Conservation (phyloP, 2,329 filamentous ascomycete genomes). For the Blumeriella jaapii region DNA sequence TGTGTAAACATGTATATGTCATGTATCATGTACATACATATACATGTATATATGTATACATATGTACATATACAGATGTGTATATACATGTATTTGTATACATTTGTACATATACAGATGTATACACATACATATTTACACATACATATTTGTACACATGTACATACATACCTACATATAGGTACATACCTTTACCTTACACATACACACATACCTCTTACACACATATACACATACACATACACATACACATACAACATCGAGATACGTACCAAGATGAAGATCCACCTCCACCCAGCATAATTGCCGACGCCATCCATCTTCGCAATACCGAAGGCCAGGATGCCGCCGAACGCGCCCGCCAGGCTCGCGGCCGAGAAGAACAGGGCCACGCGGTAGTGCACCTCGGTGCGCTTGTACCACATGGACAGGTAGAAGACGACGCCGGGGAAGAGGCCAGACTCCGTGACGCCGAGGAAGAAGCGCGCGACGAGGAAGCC, state of each 20-base stretch:
- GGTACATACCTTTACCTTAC: too few relatives aligned
- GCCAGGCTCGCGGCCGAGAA: slow-evolving; percentile 29
- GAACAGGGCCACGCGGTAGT: slow-evolving; percentile 16
- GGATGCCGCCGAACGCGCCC: slow-evolving; percentile 36
- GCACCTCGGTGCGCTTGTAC: slow-evolving; percentile 2
- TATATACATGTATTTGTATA: too few relatives aligned
- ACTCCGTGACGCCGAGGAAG: slow-evolving; percentile 44
- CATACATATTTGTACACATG: too few relatives aligned
- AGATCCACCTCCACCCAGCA: slow-evolving; percentile 35
- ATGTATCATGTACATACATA: too few relatives aligned
- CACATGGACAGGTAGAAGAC: slow-evolving; percentile 42
- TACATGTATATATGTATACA: too few relatives aligned
- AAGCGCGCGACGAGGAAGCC: slow-evolving; percentile 43
- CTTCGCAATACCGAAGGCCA: slow-evolving; percentile 34
- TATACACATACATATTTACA: too few relatives aligned
- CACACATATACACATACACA: too few relatives aligned
- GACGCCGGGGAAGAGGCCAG: slow-evolving; percentile 42
- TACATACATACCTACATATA: too few relatives aligned
- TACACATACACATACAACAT: slow-evolving; percentile 27
- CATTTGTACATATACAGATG: too few relatives aligned
- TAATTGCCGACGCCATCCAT: slow-evolving; percentile 35
- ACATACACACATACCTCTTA: too few relatives aligned
- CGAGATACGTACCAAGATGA: slow-evolving; percentile 18
- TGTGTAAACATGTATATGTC: too few relatives aligned
- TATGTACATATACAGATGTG: too few relatives aligned